Evolutionary conservation across 768 basidiomycete species (phyloP).

Genomic region (Glaciozyma antarctica): DNA sequence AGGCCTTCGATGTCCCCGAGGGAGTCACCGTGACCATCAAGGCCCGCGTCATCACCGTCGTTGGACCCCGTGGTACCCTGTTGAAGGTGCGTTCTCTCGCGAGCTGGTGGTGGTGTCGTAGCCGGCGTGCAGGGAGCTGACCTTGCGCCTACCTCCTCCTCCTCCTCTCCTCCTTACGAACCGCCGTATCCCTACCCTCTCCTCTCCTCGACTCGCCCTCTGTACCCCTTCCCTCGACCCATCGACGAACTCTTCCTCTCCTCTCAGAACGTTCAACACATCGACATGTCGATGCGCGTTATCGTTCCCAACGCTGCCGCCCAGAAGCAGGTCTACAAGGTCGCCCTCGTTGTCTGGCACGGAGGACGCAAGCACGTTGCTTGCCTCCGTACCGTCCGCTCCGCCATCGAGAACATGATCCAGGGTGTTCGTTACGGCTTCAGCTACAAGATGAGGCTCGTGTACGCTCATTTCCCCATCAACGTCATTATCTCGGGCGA

Average conservation of each 20-base stretch:
- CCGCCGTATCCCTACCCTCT: neutral
- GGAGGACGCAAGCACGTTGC: conserved; percentile 97
- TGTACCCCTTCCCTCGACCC: neutral
- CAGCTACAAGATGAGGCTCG: conserved; percentile 99
- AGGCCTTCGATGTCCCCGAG: conserved; percentile 82
- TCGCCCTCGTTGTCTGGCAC: conserved; percentile 93
- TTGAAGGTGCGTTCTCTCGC: conserved; percentile 47
- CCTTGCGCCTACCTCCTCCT: neutral
- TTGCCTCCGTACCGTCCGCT: conserved; percentile 91
- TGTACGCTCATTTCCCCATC: conserved; percentile 99
- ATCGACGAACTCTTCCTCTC: too few species aligned
- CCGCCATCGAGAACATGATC: conserved; percentile 93
- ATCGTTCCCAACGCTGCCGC: conserved; percentile 50
- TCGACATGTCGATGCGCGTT: conserved; percentile 63
- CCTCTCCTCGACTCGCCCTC: neutral
- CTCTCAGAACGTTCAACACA: conserved; percentile 63
- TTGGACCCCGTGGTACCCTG: conserved; percentile 83
- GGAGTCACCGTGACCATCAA: conserved; percentile 78
- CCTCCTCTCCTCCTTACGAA: neutral
- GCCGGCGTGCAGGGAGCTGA: neutral
- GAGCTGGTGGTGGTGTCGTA: neutral
- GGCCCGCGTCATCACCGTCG: conserved; percentile 81
- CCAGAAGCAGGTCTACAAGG: conserved; percentile 52
- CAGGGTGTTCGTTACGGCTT: conserved; percentile 97
- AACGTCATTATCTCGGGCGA: conserved; percentile 69